Evolutionary conservation across 768 basidiomycete genomes (phyloP).

Genomic region (Brasilioporus rufonigricans): DNA sequence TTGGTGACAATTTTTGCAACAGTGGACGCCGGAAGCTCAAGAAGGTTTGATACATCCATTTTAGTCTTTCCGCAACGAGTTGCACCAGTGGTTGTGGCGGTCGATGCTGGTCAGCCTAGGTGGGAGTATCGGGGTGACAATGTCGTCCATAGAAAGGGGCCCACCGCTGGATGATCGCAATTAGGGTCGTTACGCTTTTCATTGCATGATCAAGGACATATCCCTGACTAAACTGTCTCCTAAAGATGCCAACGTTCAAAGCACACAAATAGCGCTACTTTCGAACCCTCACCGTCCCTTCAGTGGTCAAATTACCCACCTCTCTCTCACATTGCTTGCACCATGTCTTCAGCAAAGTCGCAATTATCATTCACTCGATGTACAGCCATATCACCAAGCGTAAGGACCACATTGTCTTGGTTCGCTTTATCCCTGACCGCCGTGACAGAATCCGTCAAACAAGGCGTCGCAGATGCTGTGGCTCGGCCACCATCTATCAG

Average conservation of each 20-base stretch:
- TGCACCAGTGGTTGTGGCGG: too few relatives aligned
- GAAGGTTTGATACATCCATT: too few relatives aligned
- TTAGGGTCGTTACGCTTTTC: too few relatives aligned
- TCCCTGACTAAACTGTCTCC: background rate
- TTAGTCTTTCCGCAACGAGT: too few relatives aligned
- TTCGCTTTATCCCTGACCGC: slow-evolving; percentile 1
- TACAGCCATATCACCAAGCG: slow-evolving; percentile 71
- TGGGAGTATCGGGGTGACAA: too few relatives aligned
- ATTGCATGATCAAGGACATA: background rate
- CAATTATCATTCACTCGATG: slow-evolving; percentile 72
- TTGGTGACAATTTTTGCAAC: too few relatives aligned
- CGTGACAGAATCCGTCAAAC: slow-evolving; percentile 55
- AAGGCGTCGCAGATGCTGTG: slow-evolving; percentile 47
- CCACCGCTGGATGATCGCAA: too few relatives aligned
- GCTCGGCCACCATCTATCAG: slow-evolving; percentile 54
- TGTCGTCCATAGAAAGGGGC: too few relatives aligned
- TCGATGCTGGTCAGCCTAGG: background rate
- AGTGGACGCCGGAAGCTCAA: background rate
- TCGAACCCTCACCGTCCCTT: too few relatives aligned
- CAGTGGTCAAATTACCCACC: too few relatives aligned
- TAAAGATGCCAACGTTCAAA: background rate
- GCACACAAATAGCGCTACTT: background rate
- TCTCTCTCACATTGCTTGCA: background rate
- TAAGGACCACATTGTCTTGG: slow-evolving; percentile 33
- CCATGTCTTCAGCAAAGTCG: slow-evolving; percentile 54